Base-by-base conservation (phyloP, 345 rosid genomes). In the Eucalyptus cladocalyx region DNA sequence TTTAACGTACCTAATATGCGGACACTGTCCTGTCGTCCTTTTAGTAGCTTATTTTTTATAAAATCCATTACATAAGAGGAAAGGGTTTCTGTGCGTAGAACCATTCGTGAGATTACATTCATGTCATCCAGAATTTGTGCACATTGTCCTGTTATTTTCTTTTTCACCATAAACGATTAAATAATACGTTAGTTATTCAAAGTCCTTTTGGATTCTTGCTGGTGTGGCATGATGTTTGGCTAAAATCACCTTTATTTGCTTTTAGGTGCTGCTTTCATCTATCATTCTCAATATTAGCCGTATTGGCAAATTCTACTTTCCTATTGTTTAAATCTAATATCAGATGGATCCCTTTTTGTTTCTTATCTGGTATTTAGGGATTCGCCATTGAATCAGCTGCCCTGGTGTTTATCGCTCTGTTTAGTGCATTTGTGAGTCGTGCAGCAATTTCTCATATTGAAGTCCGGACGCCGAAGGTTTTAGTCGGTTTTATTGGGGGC, bases 331-430 rank as follows among this genome's bases (percentile, higher is more conserved):
- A 32, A 67, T 50, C 40, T 40, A 32, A 65, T 37, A 47, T 19
- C 48, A 15, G 53, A 60, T 87, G 17, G 32, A 47, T 21, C 19
- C 15, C 45, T 87, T 87, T 28, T 65, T 2, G 14, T 30, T n/a
- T 15, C 26, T 67, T 16, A 67, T 32, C 54, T 62, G 42, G 42
- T n/a, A 16, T 87, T 43, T 53, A 88, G 89, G 89, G 89, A 89
- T 93, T 93, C 60, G 91, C 94, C 60, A 92, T 92, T 87, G 94
- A 92, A 54, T 93, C 94, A 87, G 92, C 93, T 89, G 91, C 94
- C 5, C 90, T 93, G 23, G 94, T 93, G 76, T 93, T 89, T 17
- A 62, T 93, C 87, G 93, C 93, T 49, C 80, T 93, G 11, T 91
- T 90, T 48, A 92, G 94, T 80, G 93, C 92, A 50, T 93, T 92